Conservation (phyloP, 78 protist species). For the Polysphondylium violaceum region DNA sequence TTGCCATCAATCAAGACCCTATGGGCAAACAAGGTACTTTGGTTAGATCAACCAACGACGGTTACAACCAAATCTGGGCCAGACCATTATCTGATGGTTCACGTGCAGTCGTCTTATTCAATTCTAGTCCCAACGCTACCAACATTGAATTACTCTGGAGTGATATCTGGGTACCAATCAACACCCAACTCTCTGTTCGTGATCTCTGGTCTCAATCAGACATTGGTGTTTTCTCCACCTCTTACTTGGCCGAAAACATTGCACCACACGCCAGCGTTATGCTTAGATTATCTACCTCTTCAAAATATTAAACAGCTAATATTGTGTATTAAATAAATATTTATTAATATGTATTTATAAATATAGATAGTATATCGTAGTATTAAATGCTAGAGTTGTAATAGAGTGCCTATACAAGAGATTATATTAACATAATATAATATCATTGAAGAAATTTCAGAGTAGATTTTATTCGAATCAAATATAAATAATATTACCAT, state of each 20-base stretch:
- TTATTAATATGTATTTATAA: too few relatives aligned
- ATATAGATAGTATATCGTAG: too few relatives aligned
- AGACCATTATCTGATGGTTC: slow-evolving; percentile 60
- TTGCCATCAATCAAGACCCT: slow-evolving; percentile 84
- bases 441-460: too few relatives aligned
- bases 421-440: too few relatives aligned
- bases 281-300: background rate
- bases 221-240: slow-evolving; percentile 19
- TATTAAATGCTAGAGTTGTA: too few relatives aligned
- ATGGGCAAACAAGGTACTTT: slow-evolving; percentile 67
- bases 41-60: slow-evolving; percentile 19
- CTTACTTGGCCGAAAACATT: background rate
- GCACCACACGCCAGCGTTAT: slow-evolving; percentile 25
- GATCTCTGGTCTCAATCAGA: slow-evolving; percentile 63
- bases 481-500: too few relatives aligned
- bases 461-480: too few relatives aligned
- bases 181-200: background rate
- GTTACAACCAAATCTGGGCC: slow-evolving; percentile 75
- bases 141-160: slow-evolving; percentile 11
- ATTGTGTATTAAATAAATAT: too few relatives aligned
- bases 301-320: too few relatives aligned
- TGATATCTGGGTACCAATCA: slow-evolving; percentile 12
- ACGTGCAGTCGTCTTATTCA: slow-evolving; percentile 61
- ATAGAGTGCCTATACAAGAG: too few relatives aligned
- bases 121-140: background rate